phyloP scores from a whole-genome alignment of 139 green algal species.

The Volvox reticuliferus region DNA sequence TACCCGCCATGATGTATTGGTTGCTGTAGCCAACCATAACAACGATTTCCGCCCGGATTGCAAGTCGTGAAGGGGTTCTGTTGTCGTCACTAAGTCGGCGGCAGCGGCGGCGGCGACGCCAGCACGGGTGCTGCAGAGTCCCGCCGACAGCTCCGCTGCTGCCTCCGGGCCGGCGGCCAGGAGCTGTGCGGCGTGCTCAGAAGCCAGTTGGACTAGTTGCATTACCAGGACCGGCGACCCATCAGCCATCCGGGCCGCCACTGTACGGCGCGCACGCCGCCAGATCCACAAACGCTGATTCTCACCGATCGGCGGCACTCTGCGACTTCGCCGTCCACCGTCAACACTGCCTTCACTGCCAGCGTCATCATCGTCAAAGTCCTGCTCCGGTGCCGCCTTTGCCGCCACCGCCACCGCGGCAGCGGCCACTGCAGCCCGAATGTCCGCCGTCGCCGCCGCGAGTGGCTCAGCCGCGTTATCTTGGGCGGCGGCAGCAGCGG shows the following conservation, averaged over 20 bases:
- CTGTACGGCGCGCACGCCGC: background rate
- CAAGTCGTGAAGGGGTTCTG: background rate
- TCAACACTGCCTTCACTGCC: background rate
- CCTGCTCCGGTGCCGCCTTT: background rate
- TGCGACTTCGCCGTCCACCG: background rate
- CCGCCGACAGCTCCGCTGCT: background rate
- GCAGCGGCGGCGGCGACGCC: background rate
- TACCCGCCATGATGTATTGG: background rate
- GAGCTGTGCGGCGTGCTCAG: background rate
- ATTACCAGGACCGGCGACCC: background rate
- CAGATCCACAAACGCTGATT: conserved; percentile 21
- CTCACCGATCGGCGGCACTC: background rate
- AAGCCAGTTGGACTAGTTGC: background rate
- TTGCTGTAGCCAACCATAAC: conserved; percentile 11
- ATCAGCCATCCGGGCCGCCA: background rate
- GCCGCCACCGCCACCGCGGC: background rate
- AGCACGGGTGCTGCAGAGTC: background rate
- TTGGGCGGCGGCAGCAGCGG: background rate
- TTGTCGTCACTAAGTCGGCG: background rate
- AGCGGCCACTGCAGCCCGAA: background rate
- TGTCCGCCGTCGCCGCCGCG: background rate
- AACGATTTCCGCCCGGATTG: background rate
- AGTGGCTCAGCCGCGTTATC: background rate
- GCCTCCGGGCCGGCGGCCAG: background rate
- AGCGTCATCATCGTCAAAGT: background rate